Evolutionary conservation across 768 basidiomycete genomes (phyloP).

Genomic region (Mycena pura): DNA sequence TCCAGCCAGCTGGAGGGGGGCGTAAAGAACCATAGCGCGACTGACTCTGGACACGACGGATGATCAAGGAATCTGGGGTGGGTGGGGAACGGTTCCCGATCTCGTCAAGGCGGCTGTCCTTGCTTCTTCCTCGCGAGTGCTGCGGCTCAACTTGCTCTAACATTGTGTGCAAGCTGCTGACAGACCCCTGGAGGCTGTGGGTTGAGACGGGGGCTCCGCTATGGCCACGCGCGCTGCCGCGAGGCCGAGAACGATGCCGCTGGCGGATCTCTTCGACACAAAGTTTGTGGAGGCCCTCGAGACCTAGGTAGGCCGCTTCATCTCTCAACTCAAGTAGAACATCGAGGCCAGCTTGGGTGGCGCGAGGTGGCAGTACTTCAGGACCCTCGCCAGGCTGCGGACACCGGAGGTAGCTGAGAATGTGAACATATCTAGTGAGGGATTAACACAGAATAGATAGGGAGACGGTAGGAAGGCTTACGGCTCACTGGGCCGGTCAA

Average conservation of each 20-base stretch:
- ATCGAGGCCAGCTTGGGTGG: slow-evolving; percentile 65
- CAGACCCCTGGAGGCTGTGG: slow-evolving; percentile 60
- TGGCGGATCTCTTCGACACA: slow-evolving; percentile 72
- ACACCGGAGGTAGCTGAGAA: slow-evolving; percentile 76
- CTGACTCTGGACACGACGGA: slow-evolving; percentile 36
- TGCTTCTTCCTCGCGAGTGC: slow-evolving; percentile 29
- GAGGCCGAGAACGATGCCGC: slow-evolving; percentile 50
- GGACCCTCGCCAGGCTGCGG: slow-evolving; percentile 53
- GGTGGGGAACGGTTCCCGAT: slow-evolving; percentile 40
- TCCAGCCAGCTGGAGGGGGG: slow-evolving; percentile 55
- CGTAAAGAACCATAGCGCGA: slow-evolving; percentile 36
- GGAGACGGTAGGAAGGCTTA: slow-evolving; percentile 47
- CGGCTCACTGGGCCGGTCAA: slow-evolving; percentile 83
- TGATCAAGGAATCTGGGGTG: slow-evolving; percentile 55
- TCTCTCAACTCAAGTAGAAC: slow-evolving; percentile 77
- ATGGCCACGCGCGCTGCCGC: slow-evolving; percentile 49
- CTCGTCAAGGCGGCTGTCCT: slow-evolving; percentile 24
- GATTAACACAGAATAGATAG: background rate
- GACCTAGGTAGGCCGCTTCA: slow-evolving; percentile 78
- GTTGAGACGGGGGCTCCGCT: slow-evolving; percentile 41
- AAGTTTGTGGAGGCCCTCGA: slow-evolving; percentile 66
- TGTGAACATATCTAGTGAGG: slow-evolving; percentile 65
- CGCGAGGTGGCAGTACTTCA: slow-evolving; percentile 61
- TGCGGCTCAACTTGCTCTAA: slow-evolving; percentile 56
- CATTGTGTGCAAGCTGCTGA: slow-evolving; percentile 66